Evolutionary conservation across 495 filamentous ascomycete species (phyloP), one percentile per base, ranked within the genome.

Genomic region (Penicillium soppii): DNA sequence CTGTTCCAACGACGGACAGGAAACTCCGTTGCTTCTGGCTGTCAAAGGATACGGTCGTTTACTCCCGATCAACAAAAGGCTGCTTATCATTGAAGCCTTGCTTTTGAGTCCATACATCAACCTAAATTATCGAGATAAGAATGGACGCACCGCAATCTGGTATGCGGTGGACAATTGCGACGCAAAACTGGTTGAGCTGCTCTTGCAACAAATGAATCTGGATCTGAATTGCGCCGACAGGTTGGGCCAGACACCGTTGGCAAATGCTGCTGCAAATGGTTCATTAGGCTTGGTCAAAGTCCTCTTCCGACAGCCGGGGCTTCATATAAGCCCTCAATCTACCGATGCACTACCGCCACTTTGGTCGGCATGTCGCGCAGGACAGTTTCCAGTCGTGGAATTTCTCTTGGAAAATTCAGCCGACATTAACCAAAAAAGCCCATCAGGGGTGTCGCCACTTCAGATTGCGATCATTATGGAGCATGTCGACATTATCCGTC

Each of bases 11-110:
- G 5, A 10, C 15, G 5, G n/a, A 17, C 13, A 27, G n/a, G 39
- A 42, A 42, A 27, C 39, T 17, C 39, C 23, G 23, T 27, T 42
- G 6, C 23, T 42, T 27, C 23, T 42, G 13, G 22, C 13, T 29
- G 13, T 42, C 23, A 42, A 42, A 42, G 39, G 39, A 42, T 17
- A 42, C 13, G 13, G 39, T 22, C 39, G 39, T 17, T 42, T 42
- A 4, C 23, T 42, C n/a, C 39, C 39, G 0, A 42, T 19, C 13
- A 27, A 42, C 1, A 42, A 27, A 42, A 17, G 23, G 39, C n/a
- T 42, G 23, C n/a, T 26, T 19, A 17, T 42, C 23, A 23, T 42
- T 42, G 13, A 42, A 42, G 22, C 39, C 23, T 42, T 42, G 23
- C 39, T 42, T 42, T 23, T 42, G 2, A 42, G 23, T 27, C 23